A percentile compares a stretch with the other conserved stretches of the same genome.
Evolutionary conservation across 2,329 filamentous ascomycete species (phyloP).

Genomic region (Nothophoma quercina): DNA sequence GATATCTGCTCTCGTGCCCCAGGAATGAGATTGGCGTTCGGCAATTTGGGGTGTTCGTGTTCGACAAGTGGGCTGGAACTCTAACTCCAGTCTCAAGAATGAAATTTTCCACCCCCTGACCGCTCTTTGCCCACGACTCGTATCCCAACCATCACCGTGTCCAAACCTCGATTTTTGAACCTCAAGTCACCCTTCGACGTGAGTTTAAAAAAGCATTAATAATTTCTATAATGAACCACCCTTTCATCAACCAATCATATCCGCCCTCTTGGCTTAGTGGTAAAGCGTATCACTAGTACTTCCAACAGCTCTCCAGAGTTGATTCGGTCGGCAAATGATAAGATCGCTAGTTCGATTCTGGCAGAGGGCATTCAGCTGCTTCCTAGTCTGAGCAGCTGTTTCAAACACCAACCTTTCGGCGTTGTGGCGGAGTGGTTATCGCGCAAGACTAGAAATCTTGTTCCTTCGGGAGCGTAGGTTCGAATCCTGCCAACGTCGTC

Average conservation of each 20-base stretch:
- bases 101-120: not conserved
- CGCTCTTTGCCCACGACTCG: not conserved
- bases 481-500: conserved; percentile 48
- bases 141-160: not conserved
- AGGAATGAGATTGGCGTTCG: too few species aligned
- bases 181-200: not conserved
- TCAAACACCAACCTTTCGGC: conserved; percentile 21
- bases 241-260: conserved; percentile 15
- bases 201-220: not conserved
- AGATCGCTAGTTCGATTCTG: conserved; percentile 22
- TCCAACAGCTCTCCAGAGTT: not conserved
- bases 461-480: conserved; percentile 51
- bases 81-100: not conserved
- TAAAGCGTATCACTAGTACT: conserved; percentile 21
- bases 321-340: conserved; percentile 8
- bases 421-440: conserved; percentile 52
- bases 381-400: conserved; percentile 8
- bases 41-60: not conserved
- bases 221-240: not conserved
- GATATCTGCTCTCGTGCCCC: too few species aligned
- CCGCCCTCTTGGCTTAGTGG: conserved; percentile 22
- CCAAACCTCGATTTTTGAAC: not conserved
- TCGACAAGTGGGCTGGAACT: not conserved
- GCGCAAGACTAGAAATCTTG: conserved; percentile 52
- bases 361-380: conserved; percentile 12